Conservation (phyloP, 345 rosid species). For the Bruguiera sexangula region DNA sequence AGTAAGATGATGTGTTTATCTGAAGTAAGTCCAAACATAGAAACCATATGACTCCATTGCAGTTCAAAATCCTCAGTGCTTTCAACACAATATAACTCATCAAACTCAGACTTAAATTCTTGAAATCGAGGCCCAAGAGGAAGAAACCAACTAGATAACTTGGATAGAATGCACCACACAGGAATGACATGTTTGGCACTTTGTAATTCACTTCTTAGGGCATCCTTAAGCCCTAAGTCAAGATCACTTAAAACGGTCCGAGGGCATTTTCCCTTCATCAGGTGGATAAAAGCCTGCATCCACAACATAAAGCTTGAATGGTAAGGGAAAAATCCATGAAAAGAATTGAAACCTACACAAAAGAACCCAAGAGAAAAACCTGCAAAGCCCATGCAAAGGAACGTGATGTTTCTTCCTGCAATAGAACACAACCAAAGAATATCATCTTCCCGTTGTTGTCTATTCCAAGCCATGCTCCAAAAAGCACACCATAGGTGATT, state of each 20-base stretch:
- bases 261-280: conserved; percentile 74
- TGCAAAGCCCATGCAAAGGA: conserved; percentile 90
- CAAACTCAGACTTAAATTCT: conserved; percentile 70
- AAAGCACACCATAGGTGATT: conserved; percentile 75
- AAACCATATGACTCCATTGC: conserved; percentile 63
- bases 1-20: conserved; percentile 77
- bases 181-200: conserved; percentile 64
- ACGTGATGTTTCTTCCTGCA: conserved; percentile 69
- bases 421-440: conserved; percentile 72
- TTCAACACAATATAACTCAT: conserved; percentile 55
- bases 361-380: conserved; percentile 36
- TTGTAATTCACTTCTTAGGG: conserved; percentile 69
- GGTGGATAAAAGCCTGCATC: conserved; percentile 70
- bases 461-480: conserved; percentile 80
- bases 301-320: conserved; percentile 2
- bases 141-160: conserved; percentile 79
- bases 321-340: conserved; percentile 35
- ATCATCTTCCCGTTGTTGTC: conserved; percentile 62
- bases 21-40: conserved; percentile 71
- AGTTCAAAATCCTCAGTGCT: conserved; percentile 71
- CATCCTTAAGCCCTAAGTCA: conserved; percentile 75
- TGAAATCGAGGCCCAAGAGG: conserved; percentile 64
- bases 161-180: conserved; percentile 64
- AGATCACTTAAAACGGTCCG: conserved; percentile 79
- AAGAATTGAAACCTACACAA: conserved; percentile 31